These are phyloP conservation scores for Zoysia japonica DNA, from an alignment of 176 grass and related monocot species.

Conservation along the genomic window DNA sequence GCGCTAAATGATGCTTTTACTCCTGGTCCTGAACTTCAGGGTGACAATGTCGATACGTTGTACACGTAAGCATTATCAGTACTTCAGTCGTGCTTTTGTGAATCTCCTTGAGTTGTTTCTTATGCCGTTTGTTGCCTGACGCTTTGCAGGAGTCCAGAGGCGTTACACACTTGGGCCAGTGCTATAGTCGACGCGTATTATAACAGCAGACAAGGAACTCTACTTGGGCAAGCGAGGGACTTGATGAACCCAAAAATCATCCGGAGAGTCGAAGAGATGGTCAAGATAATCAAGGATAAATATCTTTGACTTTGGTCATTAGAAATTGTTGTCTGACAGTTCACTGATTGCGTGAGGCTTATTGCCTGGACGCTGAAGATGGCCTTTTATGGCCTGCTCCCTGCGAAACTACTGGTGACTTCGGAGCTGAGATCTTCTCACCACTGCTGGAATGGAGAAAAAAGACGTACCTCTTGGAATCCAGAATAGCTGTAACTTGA, in stretches of 20 bases:
- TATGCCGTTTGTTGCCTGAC: not conserved
- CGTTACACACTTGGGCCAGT: slow-evolving; percentile 58
- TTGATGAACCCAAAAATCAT: slow-evolving; percentile 86
- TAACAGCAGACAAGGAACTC: slow-evolving; percentile 62
- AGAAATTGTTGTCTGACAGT: not conserved
- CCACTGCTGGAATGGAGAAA: not conserved
- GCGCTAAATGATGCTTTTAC: slow-evolving; percentile 76
- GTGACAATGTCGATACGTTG: slow-evolving; percentile 69
- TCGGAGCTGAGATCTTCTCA: not conserved
- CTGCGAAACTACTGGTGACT: not conserved
- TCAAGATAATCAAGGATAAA: slow-evolving; percentile 67
- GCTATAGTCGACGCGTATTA: slow-evolving; percentile 80
- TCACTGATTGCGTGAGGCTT: not conserved
- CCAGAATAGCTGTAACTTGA: slow-evolving; percentile 6
- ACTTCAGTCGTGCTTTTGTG: not conserved
- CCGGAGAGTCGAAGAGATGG: slow-evolving; percentile 62
- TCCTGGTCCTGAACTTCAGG: slow-evolving; percentile 71
- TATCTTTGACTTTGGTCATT: slow-evolving; percentile 42
- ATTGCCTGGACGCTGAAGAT: not conserved
- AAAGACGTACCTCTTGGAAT: not conserved
- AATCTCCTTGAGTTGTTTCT: not conserved
- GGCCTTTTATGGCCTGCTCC: not conserved
- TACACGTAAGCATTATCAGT: slow-evolving; percentile 59
- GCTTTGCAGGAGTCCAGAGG: slow-evolving; percentile 72
- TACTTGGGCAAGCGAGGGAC: slow-evolving; percentile 75